These are phyloP conservation scores for Berkeleyomyces rouxiae DNA, from an alignment of 2,329 filamentous ascomycete species.

Conservation along the genomic window DNA sequence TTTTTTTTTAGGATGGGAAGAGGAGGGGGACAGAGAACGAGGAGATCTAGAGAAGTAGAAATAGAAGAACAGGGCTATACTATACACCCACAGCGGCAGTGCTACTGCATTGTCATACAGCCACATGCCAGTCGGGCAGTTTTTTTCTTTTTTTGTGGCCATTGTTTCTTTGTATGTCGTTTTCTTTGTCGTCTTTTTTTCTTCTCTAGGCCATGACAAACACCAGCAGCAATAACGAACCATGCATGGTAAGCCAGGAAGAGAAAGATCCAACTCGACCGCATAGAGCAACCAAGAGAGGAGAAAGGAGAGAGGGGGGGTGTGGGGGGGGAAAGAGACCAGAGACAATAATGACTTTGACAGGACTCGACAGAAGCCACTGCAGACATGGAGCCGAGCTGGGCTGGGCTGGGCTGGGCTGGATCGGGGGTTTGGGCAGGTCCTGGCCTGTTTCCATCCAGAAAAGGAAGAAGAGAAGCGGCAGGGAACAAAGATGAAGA, in stretches of 20 bases:
- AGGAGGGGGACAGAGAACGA: background rate
- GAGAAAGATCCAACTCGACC: too few species aligned
- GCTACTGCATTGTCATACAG: background rate
- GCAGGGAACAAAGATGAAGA: background rate
- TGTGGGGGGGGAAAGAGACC: too few species aligned
- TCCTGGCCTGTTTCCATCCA: background rate
- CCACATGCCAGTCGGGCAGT: background rate
- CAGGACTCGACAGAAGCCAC: too few species aligned
- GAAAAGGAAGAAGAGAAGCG: background rate
- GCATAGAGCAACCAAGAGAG: too few species aligned
- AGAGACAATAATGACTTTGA: too few species aligned
- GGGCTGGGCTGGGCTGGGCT: too few species aligned
- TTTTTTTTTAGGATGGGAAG: background rate
- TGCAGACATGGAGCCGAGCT: too few species aligned
- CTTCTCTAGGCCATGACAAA: background rate
- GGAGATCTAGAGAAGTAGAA: background rate
- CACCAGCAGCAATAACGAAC: too few species aligned
- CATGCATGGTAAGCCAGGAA: too few species aligned
- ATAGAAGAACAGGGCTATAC: background rate
- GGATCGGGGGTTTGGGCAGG: background rate
- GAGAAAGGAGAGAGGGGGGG: too few species aligned
- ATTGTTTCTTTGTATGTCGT: background rate
- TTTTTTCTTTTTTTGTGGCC: background rate
- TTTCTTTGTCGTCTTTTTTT: background rate
- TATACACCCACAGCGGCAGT: background rate